These are phyloP conservation scores for Blastocystis sp. DNA, from an alignment of 352 stramenopile genomes.

Conservation along the genomic window DNA sequence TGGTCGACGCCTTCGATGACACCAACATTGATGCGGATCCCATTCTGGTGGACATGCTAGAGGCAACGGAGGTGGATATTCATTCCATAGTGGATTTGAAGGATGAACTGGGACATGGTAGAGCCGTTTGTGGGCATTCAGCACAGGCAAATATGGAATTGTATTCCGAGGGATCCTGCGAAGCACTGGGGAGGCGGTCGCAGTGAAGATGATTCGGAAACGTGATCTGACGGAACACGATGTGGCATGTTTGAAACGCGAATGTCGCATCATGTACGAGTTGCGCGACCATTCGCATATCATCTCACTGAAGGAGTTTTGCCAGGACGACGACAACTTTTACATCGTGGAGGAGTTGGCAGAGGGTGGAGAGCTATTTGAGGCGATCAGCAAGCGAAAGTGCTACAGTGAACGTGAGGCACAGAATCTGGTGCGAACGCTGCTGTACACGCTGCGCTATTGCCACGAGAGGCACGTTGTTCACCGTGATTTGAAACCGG, in stretches of 20 bases:
- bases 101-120: conserved; percentile 6
- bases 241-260: conserved; percentile 71
- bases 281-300: conserved; percentile 71
- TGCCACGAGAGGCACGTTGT: conserved; percentile 74
- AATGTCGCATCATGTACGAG: conserved; percentile 99
- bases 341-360: conserved; percentile 88
- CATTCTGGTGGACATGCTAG: background rate
- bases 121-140: background rate
- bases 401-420: conserved; percentile 72
- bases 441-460: conserved; percentile 72
- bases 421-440: conserved; percentile 69
- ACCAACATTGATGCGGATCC: background rate
- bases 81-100: background rate
- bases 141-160: conserved; percentile 16
- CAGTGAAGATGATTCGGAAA: conserved; percentile 95
- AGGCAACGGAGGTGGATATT: background rate
- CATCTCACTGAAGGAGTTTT: conserved; percentile 80
- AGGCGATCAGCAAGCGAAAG: background rate
- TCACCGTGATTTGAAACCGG: conserved; percentile 66
- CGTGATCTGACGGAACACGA: conserved; percentile 85
- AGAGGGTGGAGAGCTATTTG: conserved; percentile 24
- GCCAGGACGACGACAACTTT: conserved; percentile 80
- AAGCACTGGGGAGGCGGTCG: conserved; percentile 71
- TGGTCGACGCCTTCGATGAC: conserved; percentile 32
- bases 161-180: background rate